A percentile compares a stretch with the other conserved stretches of the same genome.
phyloP scores from a whole-genome alignment of 2,329 filamentous ascomycete genomes.

The Pseudopithomyces maydicus region DNA sequence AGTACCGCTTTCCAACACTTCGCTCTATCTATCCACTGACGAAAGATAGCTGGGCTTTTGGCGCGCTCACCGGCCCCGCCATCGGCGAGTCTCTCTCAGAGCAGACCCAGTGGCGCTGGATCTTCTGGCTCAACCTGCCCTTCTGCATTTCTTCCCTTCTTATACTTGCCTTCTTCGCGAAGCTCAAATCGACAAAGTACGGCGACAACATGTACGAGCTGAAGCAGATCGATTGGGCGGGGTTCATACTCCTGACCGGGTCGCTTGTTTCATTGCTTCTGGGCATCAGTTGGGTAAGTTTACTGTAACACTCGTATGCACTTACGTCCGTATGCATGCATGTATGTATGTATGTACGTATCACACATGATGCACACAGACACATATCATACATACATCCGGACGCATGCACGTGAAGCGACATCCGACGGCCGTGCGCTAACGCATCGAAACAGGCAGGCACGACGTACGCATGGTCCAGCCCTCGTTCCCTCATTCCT shows the following conservation, averaged over 20 bases:
- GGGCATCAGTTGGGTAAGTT: slow-evolving; percentile 57
- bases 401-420: not conserved
- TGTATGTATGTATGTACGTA: too few relatives aligned
- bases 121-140: slow-evolving; percentile 48
- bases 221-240: slow-evolving; percentile 63
- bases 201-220: slow-evolving; percentile 51
- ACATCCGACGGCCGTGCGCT: slow-evolving; percentile 5
- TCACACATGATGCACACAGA: too few relatives aligned
- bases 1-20: slow-evolving; percentile 2
- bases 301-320: not conserved
- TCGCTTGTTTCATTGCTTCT: slow-evolving; percentile 61
- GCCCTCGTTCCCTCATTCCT: slow-evolving; percentile 23
- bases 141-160: slow-evolving; percentile 39
- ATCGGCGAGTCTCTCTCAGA: slow-evolving; percentile 36
- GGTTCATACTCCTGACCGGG: slow-evolving; percentile 62
- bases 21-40: not conserved
- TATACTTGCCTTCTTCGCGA: slow-evolving; percentile 52
- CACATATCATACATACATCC: not conserved
- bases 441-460: slow-evolving; percentile 23
- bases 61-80: slow-evolving; percentile 40
- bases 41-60: slow-evolving; percentile 38
- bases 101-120: slow-evolving; percentile 37
- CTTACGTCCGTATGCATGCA: not conserved
- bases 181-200: slow-evolving; percentile 26
- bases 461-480: slow-evolving; percentile 24